Conservation (phyloP, 352 stramenopile genomes). For the Thalassiosira hispida region DNA sequence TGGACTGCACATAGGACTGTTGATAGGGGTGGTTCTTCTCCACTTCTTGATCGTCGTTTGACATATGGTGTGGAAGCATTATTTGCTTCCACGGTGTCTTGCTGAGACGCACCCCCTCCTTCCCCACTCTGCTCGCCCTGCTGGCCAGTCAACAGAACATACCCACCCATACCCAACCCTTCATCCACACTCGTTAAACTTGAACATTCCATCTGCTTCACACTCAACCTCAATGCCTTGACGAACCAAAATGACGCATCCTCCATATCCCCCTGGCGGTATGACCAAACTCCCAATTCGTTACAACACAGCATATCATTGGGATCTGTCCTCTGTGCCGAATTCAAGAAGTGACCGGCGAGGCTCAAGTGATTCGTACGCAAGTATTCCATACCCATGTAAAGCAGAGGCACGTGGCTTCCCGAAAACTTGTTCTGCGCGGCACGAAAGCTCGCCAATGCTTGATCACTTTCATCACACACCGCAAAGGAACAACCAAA, state of each 20-base stretch:
- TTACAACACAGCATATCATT: conserved; percentile 94
- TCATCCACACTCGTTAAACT: conserved; percentile 36
- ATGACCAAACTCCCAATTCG: conserved; percentile 94
- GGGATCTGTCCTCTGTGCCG: conserved; percentile 88
- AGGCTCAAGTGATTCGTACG: conserved; percentile 96
- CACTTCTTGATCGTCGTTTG: conserved; percentile 28
- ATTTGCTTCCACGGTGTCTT: not conserved
- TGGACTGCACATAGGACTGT: conserved; percentile 62
- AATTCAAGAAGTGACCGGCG: conserved; percentile 92
- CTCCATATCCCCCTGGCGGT: conserved; percentile 89
- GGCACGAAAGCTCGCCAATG: conserved; percentile 95
- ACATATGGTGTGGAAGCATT: conserved; percentile 18
- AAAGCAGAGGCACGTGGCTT: conserved; percentile 92
- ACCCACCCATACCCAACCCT: conserved; percentile 42
- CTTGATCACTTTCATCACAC: conserved; percentile 97
- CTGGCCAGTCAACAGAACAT: conserved; percentile 33
- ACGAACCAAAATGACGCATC: conserved; percentile 90
- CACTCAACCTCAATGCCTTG: conserved; percentile 87
- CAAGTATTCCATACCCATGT: conserved; percentile 98
- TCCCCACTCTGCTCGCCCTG: not conserved
- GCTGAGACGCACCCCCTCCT: not conserved
- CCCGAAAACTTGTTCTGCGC: conserved; percentile 92
- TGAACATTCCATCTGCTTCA: conserved; percentile 71
- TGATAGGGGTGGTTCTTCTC: conserved; percentile 32
- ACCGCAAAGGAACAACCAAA: conserved; percentile 95